Evolutionary conservation across 2,329 filamentous ascomycete genomes (phyloP), one percentile per base, ranked within the genome.

Genomic region (Cladosporium phlei): DNA sequence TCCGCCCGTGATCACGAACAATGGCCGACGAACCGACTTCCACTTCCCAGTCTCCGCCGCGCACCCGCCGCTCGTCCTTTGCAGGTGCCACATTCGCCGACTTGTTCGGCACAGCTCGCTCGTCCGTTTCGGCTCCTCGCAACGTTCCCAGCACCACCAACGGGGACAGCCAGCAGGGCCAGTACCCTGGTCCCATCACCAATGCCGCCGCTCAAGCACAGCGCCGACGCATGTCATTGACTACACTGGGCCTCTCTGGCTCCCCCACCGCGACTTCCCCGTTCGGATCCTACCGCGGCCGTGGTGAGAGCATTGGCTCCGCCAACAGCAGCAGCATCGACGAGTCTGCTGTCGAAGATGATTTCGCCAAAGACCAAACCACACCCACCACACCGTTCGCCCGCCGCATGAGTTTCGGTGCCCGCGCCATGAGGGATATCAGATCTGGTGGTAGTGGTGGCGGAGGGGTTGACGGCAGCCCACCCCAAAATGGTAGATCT

Each of bases 401-500:
- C 50, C 84, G 90, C 57, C 85, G 90, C 49, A 83, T 95, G 73
- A 96, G 90, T 69, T 94, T 95, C 61, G 90, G 91, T 51, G 85
- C 85, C 51, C 81, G 88, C 65, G 86, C 86, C 55, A 74, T 89
- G 66, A 78, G 82, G 58, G 83, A 82, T 67, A 79, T 86, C 58
- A 83, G 82, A 57, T 71, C 72, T 59, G 65, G 60, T 58, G 63
- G 64, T 60, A 84, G 81, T 63, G 51, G 46, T 37, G 49, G 47
- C 30, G 52, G 55, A 20, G 58, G 58, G 38, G 59, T 58, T 35
- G 51, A 49, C 55, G 66, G 51, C 33, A 52, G 50, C 38, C 56
- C 56, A 22, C 55, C 54, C 43, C 57, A 56, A 52, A 62, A 63
- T 59, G 62, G 59, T 59, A 64, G 59, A 61, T 63, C 64, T 52